A percentile compares a stretch with the other conserved stretches of the same genome.
Evolutionary conservation across 2,329 filamentous ascomycete genomes (phyloP).

Genomic region (Ophiostoma perfectum): DNA sequence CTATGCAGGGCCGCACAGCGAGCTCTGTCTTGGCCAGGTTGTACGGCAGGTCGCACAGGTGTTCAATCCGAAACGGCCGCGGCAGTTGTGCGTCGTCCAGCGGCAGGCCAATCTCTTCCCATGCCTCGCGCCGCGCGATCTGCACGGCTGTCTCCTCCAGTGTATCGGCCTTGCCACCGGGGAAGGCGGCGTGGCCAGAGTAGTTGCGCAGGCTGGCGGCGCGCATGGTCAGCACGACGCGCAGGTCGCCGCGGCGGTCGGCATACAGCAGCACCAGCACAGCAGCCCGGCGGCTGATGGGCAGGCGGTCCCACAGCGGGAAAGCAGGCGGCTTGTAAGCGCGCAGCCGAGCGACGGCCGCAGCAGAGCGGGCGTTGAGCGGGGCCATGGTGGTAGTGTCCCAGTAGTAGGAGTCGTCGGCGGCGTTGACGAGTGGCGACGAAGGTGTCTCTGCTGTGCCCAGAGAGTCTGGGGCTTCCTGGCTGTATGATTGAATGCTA

Average conservation of each 20-base stretch:
- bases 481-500: conserved; percentile 5
- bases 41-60: conserved; percentile 77
- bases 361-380: conserved; percentile 49
- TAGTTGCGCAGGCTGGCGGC: conserved; percentile 59
- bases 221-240: conserved; percentile 64
- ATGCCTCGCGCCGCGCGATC: conserved; percentile 83
- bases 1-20: conserved; percentile 69
- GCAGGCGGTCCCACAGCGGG: conserved; percentile 56
- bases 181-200: conserved; percentile 83
- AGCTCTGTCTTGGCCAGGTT: conserved; percentile 68
- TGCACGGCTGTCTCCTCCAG: conserved; percentile 62
- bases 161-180: conserved; percentile 66
- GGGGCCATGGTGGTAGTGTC: conserved; percentile 54
- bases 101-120: conserved; percentile 88
- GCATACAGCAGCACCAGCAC: conserved; percentile 86
- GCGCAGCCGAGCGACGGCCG: conserved; percentile 55
- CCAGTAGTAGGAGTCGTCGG: conserved; percentile 49
- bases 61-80: conserved; percentile 74
- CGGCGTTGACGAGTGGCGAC: conserved; percentile 8
- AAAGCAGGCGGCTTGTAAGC: conserved; percentile 57
- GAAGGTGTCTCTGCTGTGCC: too few species aligned
- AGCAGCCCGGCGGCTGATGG: conserved; percentile 66
- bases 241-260: conserved; percentile 72
- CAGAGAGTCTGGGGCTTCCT: neutral
- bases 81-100: conserved; percentile 64